Evolutionary conservation across 1,284 basidiomycete species (phyloP).

Genomic region (Hymenochaete sp.): DNA sequence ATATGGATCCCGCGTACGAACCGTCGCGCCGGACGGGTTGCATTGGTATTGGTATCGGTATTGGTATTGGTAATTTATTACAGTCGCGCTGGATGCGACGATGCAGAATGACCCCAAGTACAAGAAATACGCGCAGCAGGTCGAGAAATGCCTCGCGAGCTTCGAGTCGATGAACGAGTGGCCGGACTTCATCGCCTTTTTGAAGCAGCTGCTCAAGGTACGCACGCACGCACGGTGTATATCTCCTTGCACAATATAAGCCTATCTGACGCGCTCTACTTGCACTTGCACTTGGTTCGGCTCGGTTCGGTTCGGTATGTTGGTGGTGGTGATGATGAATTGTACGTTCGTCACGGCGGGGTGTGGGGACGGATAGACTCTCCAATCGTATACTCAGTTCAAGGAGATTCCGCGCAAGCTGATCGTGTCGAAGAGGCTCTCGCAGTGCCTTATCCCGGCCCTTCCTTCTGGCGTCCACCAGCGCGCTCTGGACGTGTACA

Average conservation of each 20-base stretch:
- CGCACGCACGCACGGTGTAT: constrained; percentile 20
- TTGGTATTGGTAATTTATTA: background rate
- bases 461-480: constrained; percentile 96
- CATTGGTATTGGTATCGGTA: too few species aligned
- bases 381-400: constrained; percentile 88
- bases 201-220: constrained; percentile 92
- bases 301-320: too few species aligned
- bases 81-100: constrained; percentile 15
- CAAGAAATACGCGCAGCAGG: constrained; percentile 87
- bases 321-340: too few species aligned
- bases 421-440: constrained; percentile 88
- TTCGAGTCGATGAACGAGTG: constrained; percentile 98
- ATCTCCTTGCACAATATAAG: constrained; percentile 8
- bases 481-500: constrained; percentile 91
- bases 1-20: too few species aligned
- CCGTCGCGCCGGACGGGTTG: too few species aligned
- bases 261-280: constrained; percentile 5
- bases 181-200: constrained; percentile 98
- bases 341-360: too few species aligned
- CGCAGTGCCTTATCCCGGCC: constrained; percentile 96
- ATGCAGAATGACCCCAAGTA: constrained; percentile 72
- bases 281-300: too few species aligned
- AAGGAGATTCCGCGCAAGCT: constrained; percentile 94
- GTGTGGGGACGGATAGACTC: constrained; percentile 57
- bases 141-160: constrained; percentile 86